Percentiles rank a stretch among this genome's conserved stretches.
Evolutionary conservation across 768 basidiomycete species (phyloP).

Genomic region (Agrocybe praecox): DNA sequence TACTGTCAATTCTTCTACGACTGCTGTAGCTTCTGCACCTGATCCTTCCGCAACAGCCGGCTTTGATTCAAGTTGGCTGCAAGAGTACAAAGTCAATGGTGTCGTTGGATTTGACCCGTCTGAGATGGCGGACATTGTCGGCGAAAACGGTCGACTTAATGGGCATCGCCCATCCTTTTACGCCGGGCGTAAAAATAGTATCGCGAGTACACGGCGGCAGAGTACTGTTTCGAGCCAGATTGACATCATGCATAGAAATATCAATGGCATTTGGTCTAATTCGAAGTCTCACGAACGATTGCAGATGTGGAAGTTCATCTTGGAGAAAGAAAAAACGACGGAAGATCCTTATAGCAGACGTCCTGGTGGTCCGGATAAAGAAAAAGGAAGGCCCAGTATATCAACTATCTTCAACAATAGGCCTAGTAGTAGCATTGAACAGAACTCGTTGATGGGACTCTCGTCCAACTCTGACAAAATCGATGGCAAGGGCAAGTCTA

Average conservation of each 20-base stretch:
- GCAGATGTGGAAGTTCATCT: slow-evolving; percentile 61
- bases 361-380: slow-evolving; percentile 5
- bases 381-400: slow-evolving; percentile 26
- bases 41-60: slow-evolving; percentile 30
- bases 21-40: slow-evolving; percentile 3
- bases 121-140: slow-evolving; percentile 30
- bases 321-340: slow-evolving; percentile 39
- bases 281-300: slow-evolving; percentile 44
- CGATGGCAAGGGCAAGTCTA: slow-evolving; percentile 23
- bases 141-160: slow-evolving; percentile 6
- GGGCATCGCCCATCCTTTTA: slow-evolving; percentile 15
- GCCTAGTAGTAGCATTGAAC: slow-evolving; percentile 27
- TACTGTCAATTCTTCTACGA: neutral
- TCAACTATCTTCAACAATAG: slow-evolving; percentile 30
- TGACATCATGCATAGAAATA: slow-evolving; percentile 42
- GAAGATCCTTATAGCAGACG: slow-evolving; percentile 11
- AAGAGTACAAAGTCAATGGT: slow-evolving; percentile 20
- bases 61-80: slow-evolving; percentile 42
- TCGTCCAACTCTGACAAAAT: slow-evolving; percentile 15
- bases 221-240: slow-evolving; percentile 48
- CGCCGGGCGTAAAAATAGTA: slow-evolving; percentile 23
- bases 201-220: slow-evolving; percentile 34
- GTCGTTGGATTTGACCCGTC: slow-evolving; percentile 25
- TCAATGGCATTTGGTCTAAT: slow-evolving; percentile 40
- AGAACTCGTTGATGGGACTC: neutral